Conservation (phyloP, 345 rosid genomes). For the Eucalyptus pumila region DNA sequence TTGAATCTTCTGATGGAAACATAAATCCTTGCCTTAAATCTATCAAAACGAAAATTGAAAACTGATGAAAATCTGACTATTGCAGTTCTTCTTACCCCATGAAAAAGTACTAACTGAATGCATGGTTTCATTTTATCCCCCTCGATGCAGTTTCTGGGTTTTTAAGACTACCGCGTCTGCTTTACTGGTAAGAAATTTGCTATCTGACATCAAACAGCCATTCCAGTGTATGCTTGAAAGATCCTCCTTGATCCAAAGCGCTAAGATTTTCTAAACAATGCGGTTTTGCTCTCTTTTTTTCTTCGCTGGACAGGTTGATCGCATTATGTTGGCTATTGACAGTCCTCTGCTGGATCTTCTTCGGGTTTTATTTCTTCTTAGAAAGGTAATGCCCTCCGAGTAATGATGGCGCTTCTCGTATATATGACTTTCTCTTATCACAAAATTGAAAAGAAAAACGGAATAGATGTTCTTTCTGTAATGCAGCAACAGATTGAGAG, state of each 20-base stretch:
- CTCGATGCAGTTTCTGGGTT: conserved; percentile 35
- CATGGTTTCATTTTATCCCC: not conserved
- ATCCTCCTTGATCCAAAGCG: not conserved
- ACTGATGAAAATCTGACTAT: not conserved
- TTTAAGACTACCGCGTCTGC: conserved; percentile 17
- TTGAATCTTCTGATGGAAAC: not conserved
- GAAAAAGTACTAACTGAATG: not conserved
- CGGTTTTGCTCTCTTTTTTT: not conserved
- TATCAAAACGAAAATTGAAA: not conserved
- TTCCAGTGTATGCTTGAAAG: not conserved
- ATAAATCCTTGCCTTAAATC: not conserved
- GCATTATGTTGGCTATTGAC: conserved; percentile 49
- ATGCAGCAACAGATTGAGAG: not conserved
- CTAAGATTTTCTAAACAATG: not conserved
- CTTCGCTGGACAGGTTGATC: conserved; percentile 29
- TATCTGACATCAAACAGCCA: not conserved
- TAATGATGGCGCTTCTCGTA: not conserved
- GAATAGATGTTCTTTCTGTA: not conserved
- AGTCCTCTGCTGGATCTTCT: conserved; percentile 44
- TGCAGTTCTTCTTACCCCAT: not conserved
- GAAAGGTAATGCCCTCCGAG: conserved; percentile 19
- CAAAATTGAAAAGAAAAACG: not conserved
- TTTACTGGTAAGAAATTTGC: conserved; percentile 15
- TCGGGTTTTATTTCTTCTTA: conserved; percentile 48
- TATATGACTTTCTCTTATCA: not conserved